Evolutionary conservation across 2,329 filamentous ascomycete species (phyloP).

Genomic region (Rutstroemia sp.): DNA sequence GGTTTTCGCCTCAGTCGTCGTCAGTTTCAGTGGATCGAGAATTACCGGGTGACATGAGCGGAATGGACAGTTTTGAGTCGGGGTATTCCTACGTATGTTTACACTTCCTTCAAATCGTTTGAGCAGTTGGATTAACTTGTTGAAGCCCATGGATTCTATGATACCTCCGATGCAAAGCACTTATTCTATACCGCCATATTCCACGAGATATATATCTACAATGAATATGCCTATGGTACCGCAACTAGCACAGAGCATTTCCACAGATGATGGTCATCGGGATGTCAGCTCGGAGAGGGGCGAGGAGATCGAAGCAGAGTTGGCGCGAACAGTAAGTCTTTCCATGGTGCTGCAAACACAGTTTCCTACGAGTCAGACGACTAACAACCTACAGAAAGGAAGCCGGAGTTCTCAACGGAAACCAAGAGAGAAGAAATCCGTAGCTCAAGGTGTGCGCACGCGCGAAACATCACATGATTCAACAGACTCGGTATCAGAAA

Average conservation of each 20-base stretch:
- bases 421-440: background rate
- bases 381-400: slow-evolving; percentile 3
- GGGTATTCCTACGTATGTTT: slow-evolving; percentile 6
- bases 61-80: background rate
- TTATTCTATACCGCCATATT: slow-evolving; percentile 5
- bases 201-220: slow-evolving; percentile 1
- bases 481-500: slow-evolving; percentile 3
- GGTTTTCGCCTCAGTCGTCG: slow-evolving; percentile 2
- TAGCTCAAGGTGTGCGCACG: slow-evolving; percentile 4
- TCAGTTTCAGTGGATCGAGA: slow-evolving; percentile 4
- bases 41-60: background rate
- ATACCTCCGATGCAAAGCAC: background rate
- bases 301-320: background rate
- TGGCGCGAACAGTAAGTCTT: background rate
- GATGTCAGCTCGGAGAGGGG: background rate
- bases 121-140: background rate
- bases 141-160: background rate
- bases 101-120: background rate
- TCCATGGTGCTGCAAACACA: background rate
- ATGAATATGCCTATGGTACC: background rate
- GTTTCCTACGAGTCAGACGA: background rate
- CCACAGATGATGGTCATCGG: background rate
- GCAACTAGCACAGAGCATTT: slow-evolving; percentile 2
- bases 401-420: background rate
- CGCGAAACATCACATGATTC: slow-evolving; percentile 11